phyloP scores from a whole-genome alignment of 495 filamentous ascomycete genomes.

The Penicillium daleae region DNA sequence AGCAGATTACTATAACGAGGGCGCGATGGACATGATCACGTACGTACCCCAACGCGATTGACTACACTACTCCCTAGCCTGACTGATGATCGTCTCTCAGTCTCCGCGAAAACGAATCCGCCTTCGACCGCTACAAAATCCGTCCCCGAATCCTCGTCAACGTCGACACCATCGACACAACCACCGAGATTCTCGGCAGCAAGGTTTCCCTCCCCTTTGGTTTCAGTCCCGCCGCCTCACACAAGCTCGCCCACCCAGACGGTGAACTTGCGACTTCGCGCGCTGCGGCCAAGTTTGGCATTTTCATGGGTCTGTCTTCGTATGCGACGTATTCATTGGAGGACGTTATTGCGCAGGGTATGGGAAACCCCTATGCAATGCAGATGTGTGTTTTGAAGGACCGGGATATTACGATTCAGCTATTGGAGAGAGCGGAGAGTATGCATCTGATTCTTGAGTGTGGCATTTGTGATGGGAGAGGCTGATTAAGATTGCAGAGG shows the following conservation, averaged over 20 bases:
- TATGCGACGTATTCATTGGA: constrained; percentile 57
- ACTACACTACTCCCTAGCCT: background rate
- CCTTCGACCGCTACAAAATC: constrained; percentile 58
- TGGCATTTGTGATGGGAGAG: background rate
- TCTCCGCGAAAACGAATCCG: constrained; percentile 54
- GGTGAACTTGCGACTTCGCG: constrained; percentile 81
- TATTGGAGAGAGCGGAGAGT: constrained; percentile 83
- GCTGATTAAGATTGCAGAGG: constrained; percentile 42
- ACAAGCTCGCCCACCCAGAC: constrained; percentile 83
- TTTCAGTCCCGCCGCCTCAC: constrained; percentile 83
- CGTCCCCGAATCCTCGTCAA: constrained; percentile 59
- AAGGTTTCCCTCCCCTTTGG: constrained; percentile 80
- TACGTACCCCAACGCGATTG: constrained; percentile 3
- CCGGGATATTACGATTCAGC: constrained; percentile 79
- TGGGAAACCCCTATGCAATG: constrained; percentile 50
- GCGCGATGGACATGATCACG: constrained; percentile 46
- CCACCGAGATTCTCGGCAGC: constrained; percentile 47
- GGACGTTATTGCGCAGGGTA: constrained; percentile 49
- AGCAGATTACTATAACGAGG: constrained; percentile 55
- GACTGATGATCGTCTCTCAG: constrained; percentile 17
- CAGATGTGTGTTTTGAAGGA: constrained; percentile 97
- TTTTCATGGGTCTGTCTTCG: constrained; percentile 59
- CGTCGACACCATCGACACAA: constrained; percentile 54
- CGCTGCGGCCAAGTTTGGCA: constrained; percentile 75
- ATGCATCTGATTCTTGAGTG: background rate